A percentile compares a stretch with the other conserved stretches of the same genome.
These are phyloP conservation scores for Pleochaeta shiraiana DNA, from an alignment of 2,329 filamentous ascomycete genomes.

Conservation along the genomic window DNA sequence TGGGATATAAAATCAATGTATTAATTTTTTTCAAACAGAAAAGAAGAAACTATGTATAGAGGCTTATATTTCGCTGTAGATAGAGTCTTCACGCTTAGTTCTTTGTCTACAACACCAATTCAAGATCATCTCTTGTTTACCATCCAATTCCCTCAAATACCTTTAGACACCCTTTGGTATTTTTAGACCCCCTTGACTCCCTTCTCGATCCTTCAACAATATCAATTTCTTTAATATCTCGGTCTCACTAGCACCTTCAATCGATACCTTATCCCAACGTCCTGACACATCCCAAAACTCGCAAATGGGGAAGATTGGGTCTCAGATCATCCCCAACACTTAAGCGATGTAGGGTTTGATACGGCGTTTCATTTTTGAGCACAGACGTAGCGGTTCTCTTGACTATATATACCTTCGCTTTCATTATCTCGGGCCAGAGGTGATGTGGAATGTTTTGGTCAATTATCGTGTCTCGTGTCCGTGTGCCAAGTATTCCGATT, in stretches of 20 bases:
- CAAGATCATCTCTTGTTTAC: background rate
- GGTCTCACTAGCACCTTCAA: too few species aligned
- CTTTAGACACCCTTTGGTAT: background rate
- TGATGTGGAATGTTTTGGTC: constrained; percentile 1
- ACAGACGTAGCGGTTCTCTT: background rate
- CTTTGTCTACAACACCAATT: background rate
- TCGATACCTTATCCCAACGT: too few species aligned
- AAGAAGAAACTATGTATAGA: background rate
- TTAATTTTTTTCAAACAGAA: background rate
- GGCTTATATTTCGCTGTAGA: background rate
- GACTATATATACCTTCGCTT: background rate
- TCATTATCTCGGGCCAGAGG: constrained; percentile 4
- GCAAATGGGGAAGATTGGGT: constrained; percentile 1
- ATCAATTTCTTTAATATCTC: too few species aligned
- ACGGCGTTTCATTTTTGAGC: background rate
- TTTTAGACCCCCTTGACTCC: background rate
- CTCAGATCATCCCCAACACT: background rate
- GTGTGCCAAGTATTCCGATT: background rate
- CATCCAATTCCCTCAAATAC: too few species aligned
- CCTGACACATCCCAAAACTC: constrained; percentile 2
- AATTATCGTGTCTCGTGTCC: background rate
- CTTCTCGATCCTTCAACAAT: background rate
- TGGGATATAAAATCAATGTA: too few species aligned
- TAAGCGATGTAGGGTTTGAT: background rate
- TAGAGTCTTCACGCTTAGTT: background rate